Base-by-base conservation (phyloP, 306 rosid species). In the Ormosia emarginata region DNA sequence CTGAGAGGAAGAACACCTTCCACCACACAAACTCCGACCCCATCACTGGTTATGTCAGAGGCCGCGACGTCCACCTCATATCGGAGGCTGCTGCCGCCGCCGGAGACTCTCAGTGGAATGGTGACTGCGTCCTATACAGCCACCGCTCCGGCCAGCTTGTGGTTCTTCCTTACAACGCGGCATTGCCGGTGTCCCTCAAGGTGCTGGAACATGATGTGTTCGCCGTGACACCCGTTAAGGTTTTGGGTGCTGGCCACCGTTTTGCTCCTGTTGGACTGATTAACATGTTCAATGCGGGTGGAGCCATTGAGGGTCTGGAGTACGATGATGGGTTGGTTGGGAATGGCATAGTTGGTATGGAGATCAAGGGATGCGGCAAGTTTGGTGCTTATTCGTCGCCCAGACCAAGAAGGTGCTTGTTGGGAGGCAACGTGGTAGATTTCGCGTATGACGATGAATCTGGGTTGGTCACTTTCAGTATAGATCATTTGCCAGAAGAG, bases 201-300 rank as follows among this genome's bases (percentile, higher is more conserved):
- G 97, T 95, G 62, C 74, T 92, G 24, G 98, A 93, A 40, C 92
- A 91, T 4, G 94, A 90, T n/a, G 77, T 93, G 5, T 90, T 87
- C 64, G 91, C 93, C 0, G 88, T 95, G 39, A 73, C 89, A n/a
- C 99, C 99, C 12, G 75, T 95, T 6, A 92, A 86, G 87, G 86
- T 63, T 62, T 71, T 93, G 75, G 85, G 80, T 44, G 29, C 63
- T 11, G 92, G 96, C 1, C 53, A 83, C 50, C 77, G 80, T 12
- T 92, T 95, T 30, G 94, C 97, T 12, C 94, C 98, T 0, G 2
- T 95, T 44, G 98, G 99, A 13, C 94, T 93, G 1, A 47, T 95
- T 11, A 44, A 87, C 71, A 95, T 95, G 99, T 95, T 82, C 86
- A 95, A 95, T 61, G 91, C 93, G 0, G 94, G 98, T 6, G 99